These are phyloP conservation scores for Austroboletus novae-zelandiae DNA, from an alignment of 1,284 basidiomycete genomes.

Conservation along the genomic window DNA sequence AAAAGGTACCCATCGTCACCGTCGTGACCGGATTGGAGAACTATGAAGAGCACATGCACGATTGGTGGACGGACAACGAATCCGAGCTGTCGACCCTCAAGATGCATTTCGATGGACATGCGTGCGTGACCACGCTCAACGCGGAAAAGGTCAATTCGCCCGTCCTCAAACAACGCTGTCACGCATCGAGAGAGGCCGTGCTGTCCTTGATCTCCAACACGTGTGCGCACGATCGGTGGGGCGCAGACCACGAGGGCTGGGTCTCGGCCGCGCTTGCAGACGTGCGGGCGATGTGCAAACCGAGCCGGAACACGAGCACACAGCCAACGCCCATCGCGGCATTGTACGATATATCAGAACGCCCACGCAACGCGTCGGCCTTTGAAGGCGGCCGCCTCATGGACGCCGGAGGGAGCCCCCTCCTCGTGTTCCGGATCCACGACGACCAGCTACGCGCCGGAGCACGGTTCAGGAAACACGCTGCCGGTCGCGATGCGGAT, in stretches of 20 bases:
- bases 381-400: conserved; percentile 22
- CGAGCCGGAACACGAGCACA: conserved; percentile 5
- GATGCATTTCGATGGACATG: conserved; percentile 33
- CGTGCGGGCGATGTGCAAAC: conserved; percentile 22
- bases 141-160: conserved; percentile 30
- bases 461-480: conserved; percentile 24
- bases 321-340: conserved; percentile 17
- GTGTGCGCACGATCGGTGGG: conserved; percentile 24
- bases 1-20: conserved; percentile 30
- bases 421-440: conserved; percentile 23
- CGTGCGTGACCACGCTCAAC: conserved; percentile 30
- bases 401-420: conserved; percentile 14
- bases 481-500: conserved; percentile 22
- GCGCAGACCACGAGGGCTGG: conserved; percentile 20
- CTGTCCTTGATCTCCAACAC: conserved; percentile 19
- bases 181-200: conserved; percentile 19
- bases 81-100: conserved; percentile 21
- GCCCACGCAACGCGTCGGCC: conserved; percentile 1
- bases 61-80: conserved; percentile 31
- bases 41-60: conserved; percentile 28
- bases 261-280: conserved; percentile 20
- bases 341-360: conserved; percentile 23
- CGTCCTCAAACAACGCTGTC: conserved; percentile 25
- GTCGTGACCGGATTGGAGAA: conserved; percentile 31
- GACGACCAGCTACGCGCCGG: conserved; percentile 23